These are phyloP conservation scores for Priceomyces castillae DNA, from an alignment of 805 yeast genomes.

Conservation along the genomic window DNA sequence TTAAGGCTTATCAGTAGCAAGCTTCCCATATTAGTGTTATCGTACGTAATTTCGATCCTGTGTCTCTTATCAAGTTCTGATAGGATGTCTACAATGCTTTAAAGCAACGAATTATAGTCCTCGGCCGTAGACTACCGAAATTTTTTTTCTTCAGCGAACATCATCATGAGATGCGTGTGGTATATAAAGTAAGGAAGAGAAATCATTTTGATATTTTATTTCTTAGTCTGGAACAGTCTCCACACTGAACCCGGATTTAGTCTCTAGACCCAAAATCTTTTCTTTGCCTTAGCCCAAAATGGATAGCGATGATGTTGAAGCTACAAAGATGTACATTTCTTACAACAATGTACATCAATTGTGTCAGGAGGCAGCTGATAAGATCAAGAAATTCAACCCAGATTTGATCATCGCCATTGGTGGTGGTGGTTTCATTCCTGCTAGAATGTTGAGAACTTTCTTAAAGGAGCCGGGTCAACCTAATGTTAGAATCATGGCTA, in stretches of 20 bases:
- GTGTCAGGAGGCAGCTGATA: slow-evolving; percentile 61
- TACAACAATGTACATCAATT: slow-evolving; percentile 79
- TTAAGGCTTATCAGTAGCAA: too few species aligned
- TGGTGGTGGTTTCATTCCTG: slow-evolving; percentile 98
- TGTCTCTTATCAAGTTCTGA: too few species aligned
- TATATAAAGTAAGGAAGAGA: background rate
- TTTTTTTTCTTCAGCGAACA: background rate
- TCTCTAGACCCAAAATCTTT: too few species aligned
- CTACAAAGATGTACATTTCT: slow-evolving; percentile 63
- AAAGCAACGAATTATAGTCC: too few species aligned
- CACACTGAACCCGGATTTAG: too few species aligned
- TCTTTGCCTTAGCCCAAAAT: slow-evolving; percentile 5
- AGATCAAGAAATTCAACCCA: slow-evolving; percentile 70
- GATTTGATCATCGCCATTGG: slow-evolving; percentile 94
- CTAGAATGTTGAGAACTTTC: slow-evolving; percentile 91
- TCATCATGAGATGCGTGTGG: background rate
- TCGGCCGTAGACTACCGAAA: background rate
- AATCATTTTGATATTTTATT: background rate
- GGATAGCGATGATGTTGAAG: slow-evolving; percentile 22
- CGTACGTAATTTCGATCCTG: too few species aligned
- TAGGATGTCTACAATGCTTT: too few species aligned
- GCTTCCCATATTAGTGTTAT: too few species aligned
- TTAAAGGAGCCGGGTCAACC: slow-evolving; percentile 84
- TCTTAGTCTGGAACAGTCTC: background rate
- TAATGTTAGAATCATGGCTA: slow-evolving; percentile 91